Base-by-base conservation (phyloP, 2,329 filamentous ascomycete species). In the Xylogone sp. region DNA sequence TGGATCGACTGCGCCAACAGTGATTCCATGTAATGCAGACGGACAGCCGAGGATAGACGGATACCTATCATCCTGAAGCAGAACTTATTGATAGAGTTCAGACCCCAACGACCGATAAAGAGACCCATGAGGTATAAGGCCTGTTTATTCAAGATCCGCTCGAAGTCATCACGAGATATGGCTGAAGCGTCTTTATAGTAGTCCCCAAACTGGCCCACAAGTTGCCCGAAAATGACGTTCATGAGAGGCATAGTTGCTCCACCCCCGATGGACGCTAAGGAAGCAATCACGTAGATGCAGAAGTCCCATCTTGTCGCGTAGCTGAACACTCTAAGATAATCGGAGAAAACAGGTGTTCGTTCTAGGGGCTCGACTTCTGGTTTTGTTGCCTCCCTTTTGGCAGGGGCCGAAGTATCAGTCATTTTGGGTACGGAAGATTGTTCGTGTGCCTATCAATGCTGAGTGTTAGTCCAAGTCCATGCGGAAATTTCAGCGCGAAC, bases 1-100 rank as follows among this genome's bases (percentile, higher is more conserved):
- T 84, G 81, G 46, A 88, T 79, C 49, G 82, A 81, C 68, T 87
- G 84, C 2, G 72, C 70, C 45, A 90, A 81, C 4, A 88, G 75
- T 31, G 75, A 73, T 45, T 77, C 71, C n/a, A 90, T 72, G 57
- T 87, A 90, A 57, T 83, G 74, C 39, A 84, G 74, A 29, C 87
- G 74, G 51, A 84, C 75, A 8, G 75, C 77, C 2, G 81, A 77
- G 2, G 81, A 83, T 57, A 84, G 71, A 21, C 81, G 75, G 49
- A 83, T 78, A 27, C 80, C 80, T 55, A 82, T 81, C 68, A 83
- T 77, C 20, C 81, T 79, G 55, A 82, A 82, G 46, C 73, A 71
- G 55, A 82, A 79, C 75, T 79, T 20, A 24, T 20, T 86, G 68
- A 20, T 39, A 7, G 34, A 16, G 34, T 39, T 39, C 13, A 39